Conservation (phyloP, 2,329 filamentous ascomycete species). For the Dendrostoma leiphaemia region DNA sequence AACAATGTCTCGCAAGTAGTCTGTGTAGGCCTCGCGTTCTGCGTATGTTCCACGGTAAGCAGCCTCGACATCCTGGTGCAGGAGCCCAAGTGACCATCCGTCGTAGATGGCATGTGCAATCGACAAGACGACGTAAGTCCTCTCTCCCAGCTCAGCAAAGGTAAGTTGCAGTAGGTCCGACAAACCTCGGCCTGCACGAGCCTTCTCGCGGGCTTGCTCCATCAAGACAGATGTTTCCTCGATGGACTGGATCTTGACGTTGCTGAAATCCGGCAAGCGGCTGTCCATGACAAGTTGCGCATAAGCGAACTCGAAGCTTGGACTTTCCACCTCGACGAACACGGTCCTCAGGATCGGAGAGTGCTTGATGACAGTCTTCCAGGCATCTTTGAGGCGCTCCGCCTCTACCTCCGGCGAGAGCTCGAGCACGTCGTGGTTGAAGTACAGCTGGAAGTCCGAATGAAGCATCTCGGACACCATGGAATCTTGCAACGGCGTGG, state of each 20-base stretch:
- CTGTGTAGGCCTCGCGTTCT: constrained; percentile 46
- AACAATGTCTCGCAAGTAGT: constrained; percentile 55
- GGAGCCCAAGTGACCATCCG: constrained; percentile 74
- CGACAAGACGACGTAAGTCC: constrained; percentile 58
- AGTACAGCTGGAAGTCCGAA: constrained; percentile 74
- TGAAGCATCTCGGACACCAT: constrained; percentile 81
- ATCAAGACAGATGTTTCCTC: constrained; percentile 36
- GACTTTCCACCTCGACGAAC: constrained; percentile 66
- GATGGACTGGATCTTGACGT: constrained; percentile 24
- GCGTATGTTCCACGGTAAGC: constrained; percentile 54
- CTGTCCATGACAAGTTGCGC: constrained; percentile 45
- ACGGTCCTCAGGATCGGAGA: constrained; percentile 74
- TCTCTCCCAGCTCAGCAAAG: constrained; percentile 33
- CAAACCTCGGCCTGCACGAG: constrained; percentile 33
- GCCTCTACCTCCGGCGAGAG: constrained; percentile 55
- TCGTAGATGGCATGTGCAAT: constrained; percentile 88
- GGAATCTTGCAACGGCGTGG: constrained; percentile 81
- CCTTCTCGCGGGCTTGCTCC: constrained; percentile 34
- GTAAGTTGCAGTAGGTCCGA: constrained; percentile 48
- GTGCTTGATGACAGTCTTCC: constrained; percentile 54
- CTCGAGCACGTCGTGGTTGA: constrained; percentile 77
- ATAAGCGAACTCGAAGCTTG: constrained; percentile 48
- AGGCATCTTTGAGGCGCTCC: constrained; percentile 56
- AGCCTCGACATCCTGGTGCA: constrained; percentile 69
- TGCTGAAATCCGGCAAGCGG: constrained; percentile 20